Base-by-base conservation (phyloP, 2,329 filamentous ascomycete genomes). In the Neonectria punicea region DNA sequence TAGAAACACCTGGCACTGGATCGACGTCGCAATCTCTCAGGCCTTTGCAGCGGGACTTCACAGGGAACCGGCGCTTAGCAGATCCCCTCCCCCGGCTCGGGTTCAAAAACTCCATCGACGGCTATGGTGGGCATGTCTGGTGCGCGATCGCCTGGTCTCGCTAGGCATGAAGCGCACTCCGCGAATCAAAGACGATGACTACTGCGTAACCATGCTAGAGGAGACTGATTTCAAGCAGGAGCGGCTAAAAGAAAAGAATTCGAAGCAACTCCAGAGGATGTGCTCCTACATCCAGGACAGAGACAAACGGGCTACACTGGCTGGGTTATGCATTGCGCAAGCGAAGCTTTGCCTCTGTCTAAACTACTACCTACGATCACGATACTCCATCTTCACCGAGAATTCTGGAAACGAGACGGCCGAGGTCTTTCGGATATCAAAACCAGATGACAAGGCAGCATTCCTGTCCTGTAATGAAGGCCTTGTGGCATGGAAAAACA, bases 1-100 rank as follows among this genome's bases (percentile, higher is more conserved):
- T 75, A 97, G 97, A 78, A 94, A 97, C 77, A 97, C 94, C 30
- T 97, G 94, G 92, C 94, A 98, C 76, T 98, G 94, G 94, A 97
- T 97, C 92, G 94, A 94, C 9, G 93, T 97, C 28, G 94, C 94
- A 46, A 92, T 97, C 61, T 97, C 94, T 5, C 84, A 97, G 50
- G 94, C 93, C 51, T 93, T 97, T 77, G 97, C 93, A 5, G 97
- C 97, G 67, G 94, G 94, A 4, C 85, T 98, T 6, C 93, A 98
- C 78, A 90, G 93, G 67, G 92, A 97, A 72, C 93, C 93, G 1
- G 81, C 80, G 14, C 90, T 89, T 61, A 93, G 92, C 5, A 89
- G 87, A 70, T 92, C 97, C 86, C 86, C 91, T 34, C 78, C 82
- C 2, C 85, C 87, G 56, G 90, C 41, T 14, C 32, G 49, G 16